Evolutionary conservation across 805 yeast species (phyloP).

Genomic region (Wickerhamiella spandovensis): DNA sequence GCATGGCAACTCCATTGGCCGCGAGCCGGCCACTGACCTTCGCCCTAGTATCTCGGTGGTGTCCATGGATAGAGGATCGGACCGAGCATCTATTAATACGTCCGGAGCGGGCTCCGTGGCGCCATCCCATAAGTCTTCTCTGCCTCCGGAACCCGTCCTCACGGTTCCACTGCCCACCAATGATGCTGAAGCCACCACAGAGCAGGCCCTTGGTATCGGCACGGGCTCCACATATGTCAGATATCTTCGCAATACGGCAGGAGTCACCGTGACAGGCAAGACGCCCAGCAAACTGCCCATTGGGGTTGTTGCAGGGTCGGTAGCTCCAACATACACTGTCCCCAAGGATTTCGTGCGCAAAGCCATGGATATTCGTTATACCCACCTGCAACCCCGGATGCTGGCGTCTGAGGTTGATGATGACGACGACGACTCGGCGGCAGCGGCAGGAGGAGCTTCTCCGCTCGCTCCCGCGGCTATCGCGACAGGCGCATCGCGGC

Average conservation of each 20-base stretch:
- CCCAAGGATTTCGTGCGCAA: slow-evolving; percentile 22
- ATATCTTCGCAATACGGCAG: slow-evolving; percentile 19
- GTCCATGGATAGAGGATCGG: background rate
- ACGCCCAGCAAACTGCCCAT: slow-evolving; percentile 17
- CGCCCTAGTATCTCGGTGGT: background rate
- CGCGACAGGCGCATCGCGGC: slow-evolving; percentile 1
- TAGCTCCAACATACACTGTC: slow-evolving; percentile 11
- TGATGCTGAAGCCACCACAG: background rate
- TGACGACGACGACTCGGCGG: slow-evolving; percentile 28
- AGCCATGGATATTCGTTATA: slow-evolving; percentile 27
- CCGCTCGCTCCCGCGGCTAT: background rate
- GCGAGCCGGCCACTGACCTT: background rate
- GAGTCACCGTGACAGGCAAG: slow-evolving; percentile 19
- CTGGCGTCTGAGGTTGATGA: slow-evolving; percentile 69
- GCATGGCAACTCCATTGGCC: background rate
- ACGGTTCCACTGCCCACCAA: background rate
- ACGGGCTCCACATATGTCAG: slow-evolving; percentile 23
- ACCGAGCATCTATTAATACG: background rate
- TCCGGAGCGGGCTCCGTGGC: background rate
- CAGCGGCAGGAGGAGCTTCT: background rate
- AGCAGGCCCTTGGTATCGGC: slow-evolving; percentile 18
- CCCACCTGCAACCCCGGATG: slow-evolving; percentile 40
- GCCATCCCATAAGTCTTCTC: background rate
- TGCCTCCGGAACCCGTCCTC: background rate
- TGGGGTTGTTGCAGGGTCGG: slow-evolving; percentile 13